These are phyloP conservation scores for Hymenoscyphus scutula DNA, from an alignment of 2,329 filamentous ascomycete genomes.

Conservation along the genomic window DNA sequence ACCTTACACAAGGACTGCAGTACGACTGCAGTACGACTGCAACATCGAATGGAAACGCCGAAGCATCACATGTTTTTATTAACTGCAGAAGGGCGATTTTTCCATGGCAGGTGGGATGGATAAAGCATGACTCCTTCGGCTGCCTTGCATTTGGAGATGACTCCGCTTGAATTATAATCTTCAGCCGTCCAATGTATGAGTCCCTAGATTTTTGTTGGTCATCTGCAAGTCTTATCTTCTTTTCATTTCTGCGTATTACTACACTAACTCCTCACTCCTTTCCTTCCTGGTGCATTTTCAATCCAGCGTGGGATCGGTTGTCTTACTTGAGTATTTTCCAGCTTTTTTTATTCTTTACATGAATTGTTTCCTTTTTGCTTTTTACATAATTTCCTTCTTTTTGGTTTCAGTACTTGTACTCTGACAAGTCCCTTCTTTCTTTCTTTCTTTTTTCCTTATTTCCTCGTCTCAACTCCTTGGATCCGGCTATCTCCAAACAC, in stretches of 20 bases:
- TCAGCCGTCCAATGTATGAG: not conserved
- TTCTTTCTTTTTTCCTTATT: too few relatives aligned
- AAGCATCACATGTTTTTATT: conserved; percentile 9
- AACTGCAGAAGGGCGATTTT: not conserved
- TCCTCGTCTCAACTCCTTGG: too few relatives aligned
- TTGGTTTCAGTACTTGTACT: too few relatives aligned
- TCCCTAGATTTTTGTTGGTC: not conserved
- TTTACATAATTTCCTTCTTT: too few relatives aligned
- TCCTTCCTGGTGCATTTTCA: too few relatives aligned
- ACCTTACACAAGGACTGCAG: conserved; percentile 6
- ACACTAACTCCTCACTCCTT: not conserved
- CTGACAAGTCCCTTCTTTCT: too few relatives aligned
- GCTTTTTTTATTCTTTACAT: too few relatives aligned
- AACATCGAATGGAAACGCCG: conserved; percentile 7
- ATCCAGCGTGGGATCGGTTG: too few relatives aligned
- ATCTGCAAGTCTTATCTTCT: not conserved
- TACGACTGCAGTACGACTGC: conserved; percentile 9
- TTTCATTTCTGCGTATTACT: not conserved
- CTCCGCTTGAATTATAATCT: not conserved
- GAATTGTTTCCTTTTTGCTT: too few relatives aligned
- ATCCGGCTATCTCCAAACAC: too few relatives aligned
- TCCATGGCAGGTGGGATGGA: not conserved
- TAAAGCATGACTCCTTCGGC: conserved; percentile 7
- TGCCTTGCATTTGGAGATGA: conserved; percentile 3
- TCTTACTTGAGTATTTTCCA: too few relatives aligned